Evolutionary conservation across 202 grass and related monocot genomes (phyloP), one percentile per base, ranked within the genome.

Genomic region (Zizania palustris): DNA sequence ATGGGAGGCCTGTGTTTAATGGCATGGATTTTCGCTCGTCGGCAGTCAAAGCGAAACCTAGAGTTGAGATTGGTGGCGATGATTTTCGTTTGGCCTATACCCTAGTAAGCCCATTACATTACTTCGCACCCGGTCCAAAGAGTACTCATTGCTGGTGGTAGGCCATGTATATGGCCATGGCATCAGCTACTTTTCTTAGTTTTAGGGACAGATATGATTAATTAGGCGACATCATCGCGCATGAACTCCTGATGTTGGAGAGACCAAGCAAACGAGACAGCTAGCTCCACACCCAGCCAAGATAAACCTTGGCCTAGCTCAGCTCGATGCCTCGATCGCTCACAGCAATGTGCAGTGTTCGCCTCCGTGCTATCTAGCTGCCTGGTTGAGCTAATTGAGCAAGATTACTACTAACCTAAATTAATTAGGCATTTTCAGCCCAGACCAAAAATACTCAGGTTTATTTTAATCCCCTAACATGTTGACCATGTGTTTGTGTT

Each of bases 31-130:
- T 92, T 56, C 84, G 86, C 65, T 71, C 94, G 0, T 71, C 86
- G 4, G 72, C 86, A 6, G 67, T 92, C 7, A 82, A 41, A 5
- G 62, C 40, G 72, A 97, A 81, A 62, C 91, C 94, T 44, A 84
- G 60, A 64, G 79, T 92, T 82, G 86, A 88, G 54, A 85, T 93
- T 45, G 91, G 88, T 21, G 94, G 94, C 78, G 76, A 84, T 50
- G 91, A 93, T 76, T 85, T 93, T 38, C 78, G 94, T 54, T 55
- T 84, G 46, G 84, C 88, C 57, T 93, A 93, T 83, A 93, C 94
- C 65, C 84, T 97, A 45, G 94, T 97, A 86, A 93, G 81, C 78
- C 62, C 46, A 89, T 68, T 43, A 80, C 76, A 85, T 68, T 43
- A 80, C 81, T 88, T 75, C 48, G 35, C 50, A 80, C 35, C 78